Evolutionary conservation across 805 yeast species (phyloP).

Genomic region (Priceomyces melissophilus): DNA sequence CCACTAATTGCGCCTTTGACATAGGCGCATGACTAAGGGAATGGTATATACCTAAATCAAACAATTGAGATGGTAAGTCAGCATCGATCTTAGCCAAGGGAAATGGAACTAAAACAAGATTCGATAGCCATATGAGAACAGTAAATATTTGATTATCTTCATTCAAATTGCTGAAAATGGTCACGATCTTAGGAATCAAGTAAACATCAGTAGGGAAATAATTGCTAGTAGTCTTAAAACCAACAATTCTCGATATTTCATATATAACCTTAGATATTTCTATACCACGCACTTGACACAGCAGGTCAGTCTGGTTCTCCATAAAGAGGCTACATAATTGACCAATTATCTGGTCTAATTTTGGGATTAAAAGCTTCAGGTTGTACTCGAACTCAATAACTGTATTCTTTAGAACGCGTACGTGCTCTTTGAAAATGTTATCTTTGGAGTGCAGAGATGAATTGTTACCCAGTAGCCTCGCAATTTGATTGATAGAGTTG

Average conservation of each 20-base stretch:
- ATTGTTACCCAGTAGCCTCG: background rate
- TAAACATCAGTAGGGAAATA: conserved; percentile 60
- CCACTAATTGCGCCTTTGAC: conserved; percentile 57
- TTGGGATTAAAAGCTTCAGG: conserved; percentile 49
- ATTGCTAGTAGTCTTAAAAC: conserved; percentile 56
- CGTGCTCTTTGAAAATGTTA: conserved; percentile 8
- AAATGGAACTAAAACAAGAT: conserved; percentile 73
- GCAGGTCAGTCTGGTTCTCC: no score
- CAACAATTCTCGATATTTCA: conserved; percentile 60
- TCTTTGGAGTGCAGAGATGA: conserved; percentile 5
- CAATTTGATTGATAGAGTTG: background rate
- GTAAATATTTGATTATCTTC: conserved; percentile 30
- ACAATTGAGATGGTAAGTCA: conserved; percentile 32
- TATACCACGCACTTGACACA: no score
- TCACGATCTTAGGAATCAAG: conserved; percentile 36
- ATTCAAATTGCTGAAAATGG: conserved; percentile 1
- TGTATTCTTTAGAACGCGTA: conserved; percentile 13
- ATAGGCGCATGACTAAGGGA: conserved; percentile 34
- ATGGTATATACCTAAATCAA: conserved; percentile 26
- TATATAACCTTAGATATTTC: conserved; percentile 42
- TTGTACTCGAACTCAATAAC: conserved; percentile 52
- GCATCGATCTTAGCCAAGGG: conserved; percentile 41
- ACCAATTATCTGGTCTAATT: conserved; percentile 32
- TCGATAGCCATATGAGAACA: conserved; percentile 67
- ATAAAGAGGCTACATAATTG: conserved; percentile 14